These are phyloP conservation scores for Nakazawaea wickerhamii DNA, from an alignment of 805 yeast species.

Conservation along the genomic window DNA sequence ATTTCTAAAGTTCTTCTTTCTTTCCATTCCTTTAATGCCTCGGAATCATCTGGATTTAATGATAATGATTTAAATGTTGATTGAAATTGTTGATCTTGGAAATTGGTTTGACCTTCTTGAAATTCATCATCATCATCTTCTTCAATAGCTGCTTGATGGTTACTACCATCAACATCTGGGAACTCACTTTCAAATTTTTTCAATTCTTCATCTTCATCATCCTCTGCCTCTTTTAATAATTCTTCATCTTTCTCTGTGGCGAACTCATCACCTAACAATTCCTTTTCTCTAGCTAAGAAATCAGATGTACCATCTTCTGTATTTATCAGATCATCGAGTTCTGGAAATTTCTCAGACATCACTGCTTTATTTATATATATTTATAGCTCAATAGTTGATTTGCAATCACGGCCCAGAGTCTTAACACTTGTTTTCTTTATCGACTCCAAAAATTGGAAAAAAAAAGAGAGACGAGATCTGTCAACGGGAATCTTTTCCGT, in stretches of 20 bases:
- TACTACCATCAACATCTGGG: slow-evolving; percentile 47
- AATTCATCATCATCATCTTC: slow-evolving; percentile 39
- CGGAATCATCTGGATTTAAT: slow-evolving; percentile 42
- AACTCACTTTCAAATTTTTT: slow-evolving; percentile 60
- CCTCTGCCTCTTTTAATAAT: slow-evolving; percentile 32
- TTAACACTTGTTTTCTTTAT: background rate
- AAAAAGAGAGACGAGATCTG: background rate
- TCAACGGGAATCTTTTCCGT: background rate
- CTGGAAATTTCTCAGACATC: slow-evolving; percentile 79
- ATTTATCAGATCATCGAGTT: slow-evolving; percentile 42
- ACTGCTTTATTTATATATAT: background rate
- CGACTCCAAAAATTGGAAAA: background rate
- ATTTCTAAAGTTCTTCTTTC: slow-evolving; percentile 76
- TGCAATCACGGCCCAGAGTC: too few species aligned
- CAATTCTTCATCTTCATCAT: slow-evolving; percentile 40
- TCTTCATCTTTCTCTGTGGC: slow-evolving; percentile 57
- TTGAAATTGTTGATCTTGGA: slow-evolving; percentile 21
- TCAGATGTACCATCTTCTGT: slow-evolving; percentile 41
- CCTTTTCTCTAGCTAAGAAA: slow-evolving; percentile 64
- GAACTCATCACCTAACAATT: slow-evolving; percentile 66
- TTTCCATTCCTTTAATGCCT: slow-evolving; percentile 71
- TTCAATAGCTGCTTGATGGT: slow-evolving; percentile 16
- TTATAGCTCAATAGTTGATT: background rate
- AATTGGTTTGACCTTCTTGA: slow-evolving; percentile 35
- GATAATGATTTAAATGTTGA: slow-evolving; percentile 14